Evolutionary conservation across 78 protist genomes (phyloP).

Genomic region (Dictyostelium intermedium): DNA sequence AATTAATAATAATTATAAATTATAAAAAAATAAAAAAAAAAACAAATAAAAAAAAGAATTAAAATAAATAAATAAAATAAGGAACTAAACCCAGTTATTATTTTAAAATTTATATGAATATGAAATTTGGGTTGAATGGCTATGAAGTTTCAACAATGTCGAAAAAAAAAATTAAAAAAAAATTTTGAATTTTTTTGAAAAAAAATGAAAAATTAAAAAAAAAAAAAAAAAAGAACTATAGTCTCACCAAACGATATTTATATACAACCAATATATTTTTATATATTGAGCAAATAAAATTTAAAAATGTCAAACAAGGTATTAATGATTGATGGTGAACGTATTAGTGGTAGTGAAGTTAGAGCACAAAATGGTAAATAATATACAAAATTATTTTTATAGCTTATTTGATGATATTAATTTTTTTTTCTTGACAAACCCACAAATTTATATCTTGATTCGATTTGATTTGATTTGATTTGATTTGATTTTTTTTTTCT

Average conservation of each 20-base stretch:
- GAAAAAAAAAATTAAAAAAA: neutral
- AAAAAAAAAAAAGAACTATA: neutral
- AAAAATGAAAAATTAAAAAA: neutral
- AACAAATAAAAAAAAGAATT: neutral
- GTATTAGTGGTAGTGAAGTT: constrained; percentile 89
- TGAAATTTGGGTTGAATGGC: neutral
- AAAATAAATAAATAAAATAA: neutral
- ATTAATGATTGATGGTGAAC: constrained; percentile 84
- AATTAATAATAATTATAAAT: neutral
- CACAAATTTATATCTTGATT: too few relatives aligned
- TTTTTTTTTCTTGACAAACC: too few relatives aligned
- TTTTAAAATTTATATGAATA: neutral
- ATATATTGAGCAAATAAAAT: neutral
- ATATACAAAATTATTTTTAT: neutral
- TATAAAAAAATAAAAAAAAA: neutral
- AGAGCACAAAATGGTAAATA: constrained; percentile 92
- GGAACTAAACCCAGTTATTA: neutral
- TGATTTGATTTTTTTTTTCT: too few relatives aligned
- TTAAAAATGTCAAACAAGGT: constrained; percentile 47
- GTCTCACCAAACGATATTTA: neutral
- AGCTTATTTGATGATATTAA: neutral
- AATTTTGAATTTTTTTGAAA: neutral
- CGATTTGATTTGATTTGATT: too few relatives aligned
- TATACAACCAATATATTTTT: neutral
- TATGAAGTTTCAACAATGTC: neutral